Evolutionary conservation across 208 protist species (phyloP).

Genomic region (Trichomonas tenax): DNA sequence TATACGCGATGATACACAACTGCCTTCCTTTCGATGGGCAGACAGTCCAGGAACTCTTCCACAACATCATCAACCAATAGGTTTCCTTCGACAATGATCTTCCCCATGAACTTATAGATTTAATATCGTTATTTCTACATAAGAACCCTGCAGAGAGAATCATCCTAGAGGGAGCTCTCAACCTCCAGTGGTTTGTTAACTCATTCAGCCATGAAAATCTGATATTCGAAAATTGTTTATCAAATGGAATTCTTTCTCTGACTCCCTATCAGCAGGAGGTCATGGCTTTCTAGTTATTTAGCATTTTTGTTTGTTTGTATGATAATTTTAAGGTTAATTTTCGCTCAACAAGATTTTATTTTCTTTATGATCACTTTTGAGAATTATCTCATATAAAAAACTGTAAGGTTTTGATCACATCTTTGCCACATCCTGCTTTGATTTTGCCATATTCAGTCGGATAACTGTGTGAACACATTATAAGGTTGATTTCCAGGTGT

Average conservation of each 20-base stretch:
- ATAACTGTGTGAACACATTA: no score
- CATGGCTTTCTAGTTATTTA: neutral
- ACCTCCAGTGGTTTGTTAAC: neutral
- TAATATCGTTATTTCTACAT: no score
- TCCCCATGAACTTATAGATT: neutral
- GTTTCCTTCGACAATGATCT: neutral
- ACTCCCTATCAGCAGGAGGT: neutral
- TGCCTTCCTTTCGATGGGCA: neutral
- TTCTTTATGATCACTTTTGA: neutral
- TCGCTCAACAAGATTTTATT: neutral
- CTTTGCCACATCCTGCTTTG: no score
- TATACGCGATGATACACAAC: neutral
- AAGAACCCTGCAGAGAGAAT: neutral
- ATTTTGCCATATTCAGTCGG: no score
- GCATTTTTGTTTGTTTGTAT: neutral
- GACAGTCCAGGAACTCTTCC: neutral
- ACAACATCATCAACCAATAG: neutral
- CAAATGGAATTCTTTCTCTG: neutral
- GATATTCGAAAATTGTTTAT: neutral
- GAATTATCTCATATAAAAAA: no score
- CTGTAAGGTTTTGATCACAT: no score
- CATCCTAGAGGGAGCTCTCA: neutral
- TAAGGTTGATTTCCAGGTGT: no score
- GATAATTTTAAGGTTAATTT: neutral
- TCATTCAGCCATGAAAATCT: neutral